These are phyloP conservation scores for Neoboletus brunneissimus DNA, from an alignment of 768 basidiomycete genomes.

Conservation along the genomic window DNA sequence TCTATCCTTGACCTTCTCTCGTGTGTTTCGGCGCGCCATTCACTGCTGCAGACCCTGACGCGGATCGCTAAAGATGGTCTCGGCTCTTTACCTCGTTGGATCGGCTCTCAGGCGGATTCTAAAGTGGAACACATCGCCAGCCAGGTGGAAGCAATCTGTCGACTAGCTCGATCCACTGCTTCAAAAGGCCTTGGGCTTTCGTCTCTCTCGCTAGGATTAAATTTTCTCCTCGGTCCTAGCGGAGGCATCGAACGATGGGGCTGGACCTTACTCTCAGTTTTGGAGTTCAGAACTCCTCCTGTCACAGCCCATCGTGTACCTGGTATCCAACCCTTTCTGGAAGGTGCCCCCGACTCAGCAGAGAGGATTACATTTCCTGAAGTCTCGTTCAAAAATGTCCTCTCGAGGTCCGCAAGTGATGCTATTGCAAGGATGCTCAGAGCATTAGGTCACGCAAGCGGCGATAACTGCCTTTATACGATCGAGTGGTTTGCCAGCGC, in stretches of 20 bases:
- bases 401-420: slow-evolving; percentile 47
- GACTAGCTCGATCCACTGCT: slow-evolving; percentile 32
- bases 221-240: slow-evolving; percentile 69
- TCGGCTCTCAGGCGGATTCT: slow-evolving; percentile 68
- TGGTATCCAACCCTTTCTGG: slow-evolving; percentile 55
- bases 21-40: slow-evolving; percentile 41
- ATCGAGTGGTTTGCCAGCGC: slow-evolving; percentile 79
- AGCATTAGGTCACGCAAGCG: slow-evolving; percentile 64
- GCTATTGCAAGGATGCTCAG: slow-evolving; percentile 71
- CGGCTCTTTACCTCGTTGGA: slow-evolving; percentile 64
- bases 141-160: slow-evolving; percentile 70
- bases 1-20: slow-evolving; percentile 47
- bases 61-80: slow-evolving; percentile 65
- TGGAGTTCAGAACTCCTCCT: slow-evolving; percentile 66
- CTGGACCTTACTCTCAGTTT: slow-evolving; percentile 76
- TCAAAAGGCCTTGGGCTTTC: slow-evolving; percentile 29
- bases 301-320: slow-evolving; percentile 47
- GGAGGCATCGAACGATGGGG: slow-evolving; percentile 93
- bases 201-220: slow-evolving; percentile 52
- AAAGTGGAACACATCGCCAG: slow-evolving; percentile 67
- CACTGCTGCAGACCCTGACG: slow-evolving; percentile 55
- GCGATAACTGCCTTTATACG: slow-evolving; percentile 67
- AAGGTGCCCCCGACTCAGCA: slow-evolving; percentile 40
- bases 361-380: slow-evolving; percentile 53
- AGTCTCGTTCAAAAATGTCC: slow-evolving; percentile 52